These are phyloP conservation scores for Salix purpurea DNA, from an alignment of 345 rosid genomes.

Conservation along the genomic window DNA sequence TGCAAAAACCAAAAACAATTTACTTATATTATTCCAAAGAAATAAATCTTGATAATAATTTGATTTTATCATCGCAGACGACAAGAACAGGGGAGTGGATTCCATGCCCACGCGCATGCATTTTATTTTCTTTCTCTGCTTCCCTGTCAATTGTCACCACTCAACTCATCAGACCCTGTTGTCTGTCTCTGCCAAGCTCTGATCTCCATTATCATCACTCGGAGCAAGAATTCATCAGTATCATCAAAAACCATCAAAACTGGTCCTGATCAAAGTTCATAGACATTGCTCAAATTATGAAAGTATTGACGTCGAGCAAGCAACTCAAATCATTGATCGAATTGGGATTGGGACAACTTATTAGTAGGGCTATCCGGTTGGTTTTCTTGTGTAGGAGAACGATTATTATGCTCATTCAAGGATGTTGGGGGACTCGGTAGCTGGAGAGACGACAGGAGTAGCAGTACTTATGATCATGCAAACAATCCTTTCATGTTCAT, in stretches of 20 bases:
- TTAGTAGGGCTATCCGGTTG: background rate
- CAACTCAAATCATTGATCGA: background rate
- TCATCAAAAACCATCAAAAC: background rate
- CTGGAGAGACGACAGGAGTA: background rate
- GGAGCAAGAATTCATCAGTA: background rate
- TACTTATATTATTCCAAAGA: background rate
- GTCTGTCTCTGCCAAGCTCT: background rate
- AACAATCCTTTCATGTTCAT: conserved; percentile 7
- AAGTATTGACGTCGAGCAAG: background rate
- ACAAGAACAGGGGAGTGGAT: conserved; percentile 31
- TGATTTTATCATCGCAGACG: conserved; percentile 27
- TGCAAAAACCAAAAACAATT: background rate
- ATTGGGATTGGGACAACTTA: background rate
- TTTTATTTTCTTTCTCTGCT: background rate
- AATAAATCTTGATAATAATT: background rate
- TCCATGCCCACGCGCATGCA: conserved; percentile 60
- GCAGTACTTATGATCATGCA: background rate
- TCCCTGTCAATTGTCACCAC: background rate
- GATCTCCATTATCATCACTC: background rate
- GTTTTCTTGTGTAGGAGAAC: background rate
- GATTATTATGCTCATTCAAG: background rate
- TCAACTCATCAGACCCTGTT: background rate
- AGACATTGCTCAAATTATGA: background rate
- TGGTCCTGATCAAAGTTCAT: background rate
- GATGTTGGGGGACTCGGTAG: background rate